These are phyloP conservation scores for Diutina pseudorugosa DNA, from an alignment of 1,139 yeast species.

Conservation along the genomic window DNA sequence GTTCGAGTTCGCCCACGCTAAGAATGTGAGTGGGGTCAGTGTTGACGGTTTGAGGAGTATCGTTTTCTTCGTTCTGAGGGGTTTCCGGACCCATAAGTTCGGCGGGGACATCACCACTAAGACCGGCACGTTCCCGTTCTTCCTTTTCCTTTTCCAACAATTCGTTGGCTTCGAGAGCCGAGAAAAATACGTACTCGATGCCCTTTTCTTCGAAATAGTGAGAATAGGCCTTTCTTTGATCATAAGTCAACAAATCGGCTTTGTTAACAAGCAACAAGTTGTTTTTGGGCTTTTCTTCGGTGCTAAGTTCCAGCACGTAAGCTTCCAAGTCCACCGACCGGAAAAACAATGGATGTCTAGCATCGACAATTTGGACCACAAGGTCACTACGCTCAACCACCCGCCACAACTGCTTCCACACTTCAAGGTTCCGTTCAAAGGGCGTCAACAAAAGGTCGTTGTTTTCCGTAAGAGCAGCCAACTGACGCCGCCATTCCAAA, in stretches of 20 bases:
- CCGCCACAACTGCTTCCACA: slow-evolving; percentile 98
- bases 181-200: slow-evolving; percentile 85
- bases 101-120: slow-evolving; percentile 8
- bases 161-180: slow-evolving; percentile 78
- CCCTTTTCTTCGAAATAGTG: slow-evolving; percentile 53
- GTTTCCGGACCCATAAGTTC: slow-evolving; percentile 8
- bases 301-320: slow-evolving; percentile 62
- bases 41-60: slow-evolving; percentile 13
- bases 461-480: slow-evolving; percentile 75
- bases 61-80: slow-evolving; percentile 14
- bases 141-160: slow-evolving; percentile 48
- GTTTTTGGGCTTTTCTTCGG: slow-evolving; percentile 32
- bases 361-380: slow-evolving; percentile 95
- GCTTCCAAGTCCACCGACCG: slow-evolving; percentile 81
- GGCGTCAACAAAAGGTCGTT: slow-evolving; percentile 85
- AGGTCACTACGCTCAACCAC: slow-evolving; percentile 93
- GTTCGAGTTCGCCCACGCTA: slow-evolving; percentile 75
- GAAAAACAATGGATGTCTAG: slow-evolving; percentile 85
- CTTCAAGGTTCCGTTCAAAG: slow-evolving; percentile 92
- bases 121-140: slow-evolving; percentile 15
- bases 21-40: slow-evolving; percentile 50
- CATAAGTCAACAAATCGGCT: slow-evolving; percentile 73
- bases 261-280: slow-evolving; percentile 83
- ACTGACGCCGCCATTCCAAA: slow-evolving; percentile 83
- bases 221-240: slow-evolving; percentile 82